These are phyloP conservation scores for Astrothelium macrocarpum DNA, from an alignment of 495 filamentous ascomycete genomes.

Conservation along the genomic window DNA sequence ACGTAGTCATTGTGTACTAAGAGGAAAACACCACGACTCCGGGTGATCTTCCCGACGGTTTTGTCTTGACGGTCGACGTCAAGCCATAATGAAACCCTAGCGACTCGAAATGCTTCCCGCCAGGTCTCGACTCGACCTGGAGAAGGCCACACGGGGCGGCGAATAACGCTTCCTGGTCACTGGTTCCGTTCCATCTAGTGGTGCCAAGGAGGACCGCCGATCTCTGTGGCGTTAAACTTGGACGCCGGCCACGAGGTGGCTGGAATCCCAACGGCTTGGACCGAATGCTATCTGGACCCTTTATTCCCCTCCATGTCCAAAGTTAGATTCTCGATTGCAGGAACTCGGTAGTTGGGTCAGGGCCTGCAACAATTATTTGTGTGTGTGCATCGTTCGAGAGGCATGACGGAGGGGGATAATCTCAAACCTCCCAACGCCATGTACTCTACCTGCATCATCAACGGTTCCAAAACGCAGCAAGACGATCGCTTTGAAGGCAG, in stretches of 20 bases:
- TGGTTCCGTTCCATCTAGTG: neutral
- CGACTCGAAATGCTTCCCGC: neutral
- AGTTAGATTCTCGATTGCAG: neutral
- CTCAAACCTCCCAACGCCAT: neutral
- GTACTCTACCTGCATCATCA: neutral
- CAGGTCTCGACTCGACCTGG: neutral
- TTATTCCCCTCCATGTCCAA: neutral
- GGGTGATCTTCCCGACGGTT: neutral
- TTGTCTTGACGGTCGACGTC: neutral
- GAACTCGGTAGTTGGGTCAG: neutral
- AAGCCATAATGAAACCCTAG: neutral
- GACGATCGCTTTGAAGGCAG: neutral
- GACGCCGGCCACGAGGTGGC: conserved; percentile 6
- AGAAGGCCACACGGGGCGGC: neutral
- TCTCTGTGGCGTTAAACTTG: conserved; percentile 2
- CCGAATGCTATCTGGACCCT: neutral
- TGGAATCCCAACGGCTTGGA: conserved; percentile 4
- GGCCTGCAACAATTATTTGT: too few relatives aligned
- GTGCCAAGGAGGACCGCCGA: neutral
- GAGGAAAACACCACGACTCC: neutral
- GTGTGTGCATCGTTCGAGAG: too few relatives aligned
- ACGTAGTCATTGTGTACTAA: neutral
- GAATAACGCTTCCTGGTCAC: neutral
- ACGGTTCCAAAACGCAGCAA: neutral
- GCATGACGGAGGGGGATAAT: too few relatives aligned